Evolutionary conservation across 2,329 filamentous ascomycete genomes (phyloP), one percentile per base, ranked within the genome.

Genomic region (Pestalotiopsis sp.): DNA sequence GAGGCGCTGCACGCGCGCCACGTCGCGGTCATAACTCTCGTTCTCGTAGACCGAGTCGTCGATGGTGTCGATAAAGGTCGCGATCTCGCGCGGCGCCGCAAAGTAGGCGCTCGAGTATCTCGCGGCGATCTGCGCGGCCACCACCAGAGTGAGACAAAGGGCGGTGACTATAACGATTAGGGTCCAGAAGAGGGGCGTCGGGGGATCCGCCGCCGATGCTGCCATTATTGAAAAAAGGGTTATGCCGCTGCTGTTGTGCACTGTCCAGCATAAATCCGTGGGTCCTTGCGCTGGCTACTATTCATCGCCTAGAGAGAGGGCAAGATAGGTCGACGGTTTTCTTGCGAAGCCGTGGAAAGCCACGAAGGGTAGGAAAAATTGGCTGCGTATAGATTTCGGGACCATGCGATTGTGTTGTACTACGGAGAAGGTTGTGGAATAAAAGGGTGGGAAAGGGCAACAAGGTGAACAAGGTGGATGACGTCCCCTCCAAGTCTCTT

Each of bases 21-120:
- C 83, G 73, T 91, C 88, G 73, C 84, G 82, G 77, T 90, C 87
- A 76, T 90, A 90, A 74, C 83, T 87, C 78, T 91, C 89, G 74
- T 90, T 91, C 77, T 91, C 89, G 72, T 86, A 82, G 63, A 90
- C 82, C 52, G 88, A 92, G 74, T 85, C 88, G 76, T 90, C 88
- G 74, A 89, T 84, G 17, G 86, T 83, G 75, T 90, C 88, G 74
- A 90, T 78, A 73, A 91, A 88, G 68, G 84, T 84, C 69, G 79
- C 79, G 67, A 90, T 83, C 77, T 91, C 88, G 71, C 81, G 82
- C 36, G 89, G 88, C 36, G 89, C 89, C 45, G 82, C 84, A 58
- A 85, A 75, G 78, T 90, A 91, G 20, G 88, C 89, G 69, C 82
- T 77, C 65, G 83, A 83, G 76, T 89, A 89, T 65, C 83, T 83